phyloP scores from a whole-genome alignment of 129 eudicot genomes.

The Sambucus nigra region DNA sequence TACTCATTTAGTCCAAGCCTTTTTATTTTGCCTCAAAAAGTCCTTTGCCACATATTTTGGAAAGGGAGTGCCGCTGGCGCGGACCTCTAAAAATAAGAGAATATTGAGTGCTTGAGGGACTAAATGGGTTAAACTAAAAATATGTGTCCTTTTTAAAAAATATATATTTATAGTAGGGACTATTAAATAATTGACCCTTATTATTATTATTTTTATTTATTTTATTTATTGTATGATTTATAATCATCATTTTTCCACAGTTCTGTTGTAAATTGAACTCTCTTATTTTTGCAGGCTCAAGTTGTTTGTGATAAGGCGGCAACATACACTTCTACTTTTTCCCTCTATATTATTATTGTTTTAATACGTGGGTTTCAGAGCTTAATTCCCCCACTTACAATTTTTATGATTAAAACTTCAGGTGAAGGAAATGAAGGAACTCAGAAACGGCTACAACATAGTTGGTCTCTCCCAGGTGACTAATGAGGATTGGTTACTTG shows the following conservation, averaged over 20 bases:
- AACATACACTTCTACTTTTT: background rate
- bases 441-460: conserved; percentile 71
- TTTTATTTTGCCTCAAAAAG: too few species aligned
- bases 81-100: too few species aligned
- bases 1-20: too few species aligned
- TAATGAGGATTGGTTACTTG: too few species aligned
- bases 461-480: conserved; percentile 94
- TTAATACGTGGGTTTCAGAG: background rate
- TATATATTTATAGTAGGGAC: too few species aligned
- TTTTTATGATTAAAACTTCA: conserved; percentile 20
- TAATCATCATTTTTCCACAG: background rate
- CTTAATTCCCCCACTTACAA: conserved; percentile 5
- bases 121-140: too few species aligned
- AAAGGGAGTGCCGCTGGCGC: too few species aligned
- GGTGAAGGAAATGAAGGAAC: conserved; percentile 85
- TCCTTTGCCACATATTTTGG: too few species aligned
- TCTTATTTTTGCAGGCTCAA: conserved; percentile 52
- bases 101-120: too few species aligned
- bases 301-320: conserved; percentile 69
- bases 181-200: too few species aligned
- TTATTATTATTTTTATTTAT: conserved; percentile 6
- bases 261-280: conserved; percentile 1
- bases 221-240: background rate
- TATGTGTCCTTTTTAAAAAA: too few species aligned
- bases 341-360: too few species aligned